Conservation (phyloP, 352 stramenopile species). For the Globisporangium acanthophoron region DNA sequence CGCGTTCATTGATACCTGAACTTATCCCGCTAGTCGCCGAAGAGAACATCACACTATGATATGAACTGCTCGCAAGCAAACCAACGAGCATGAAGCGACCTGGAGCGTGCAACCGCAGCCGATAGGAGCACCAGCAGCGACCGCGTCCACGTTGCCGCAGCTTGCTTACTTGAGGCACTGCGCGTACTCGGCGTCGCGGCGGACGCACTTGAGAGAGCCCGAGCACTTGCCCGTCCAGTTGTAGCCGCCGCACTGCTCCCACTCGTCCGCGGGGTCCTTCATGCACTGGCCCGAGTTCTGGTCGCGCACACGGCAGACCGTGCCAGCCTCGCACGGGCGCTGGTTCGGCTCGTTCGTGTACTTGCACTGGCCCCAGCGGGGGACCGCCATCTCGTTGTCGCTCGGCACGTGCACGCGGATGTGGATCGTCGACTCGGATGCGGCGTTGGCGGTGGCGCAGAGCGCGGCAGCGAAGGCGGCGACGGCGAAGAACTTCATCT, state of each 20-base stretch:
- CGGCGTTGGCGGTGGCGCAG: not conserved
- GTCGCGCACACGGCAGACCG: not conserved
- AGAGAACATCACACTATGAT: no score
- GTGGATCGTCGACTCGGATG: not conserved
- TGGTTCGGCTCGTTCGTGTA: constrained; percentile 1
- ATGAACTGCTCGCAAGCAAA: no score
- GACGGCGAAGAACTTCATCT: constrained; percentile 1
- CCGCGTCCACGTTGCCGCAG: not conserved
- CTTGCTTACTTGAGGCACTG: constrained; percentile 13
- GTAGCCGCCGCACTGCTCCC: constrained; percentile 22
- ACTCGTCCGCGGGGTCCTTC: constrained; percentile 14
- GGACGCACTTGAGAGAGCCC: constrained; percentile 13
- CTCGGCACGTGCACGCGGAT: not conserved
- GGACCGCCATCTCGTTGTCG: not conserved
- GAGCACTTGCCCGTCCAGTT: constrained; percentile 8
- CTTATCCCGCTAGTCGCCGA: no score
- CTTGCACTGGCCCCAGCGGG: constrained; percentile 1
- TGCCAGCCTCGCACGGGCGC: not conserved
- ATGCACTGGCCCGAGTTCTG: constrained; percentile 10
- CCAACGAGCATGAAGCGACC: no score
- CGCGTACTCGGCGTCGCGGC: constrained; percentile 18
- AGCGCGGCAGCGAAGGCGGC: not conserved
- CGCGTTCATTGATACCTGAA: no score
- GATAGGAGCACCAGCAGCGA: not conserved
- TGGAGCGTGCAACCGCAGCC: not conserved